Conservation (phyloP, 2,329 filamentous ascomycete genomes). For the Alternaria hordeiaustralica region DNA sequence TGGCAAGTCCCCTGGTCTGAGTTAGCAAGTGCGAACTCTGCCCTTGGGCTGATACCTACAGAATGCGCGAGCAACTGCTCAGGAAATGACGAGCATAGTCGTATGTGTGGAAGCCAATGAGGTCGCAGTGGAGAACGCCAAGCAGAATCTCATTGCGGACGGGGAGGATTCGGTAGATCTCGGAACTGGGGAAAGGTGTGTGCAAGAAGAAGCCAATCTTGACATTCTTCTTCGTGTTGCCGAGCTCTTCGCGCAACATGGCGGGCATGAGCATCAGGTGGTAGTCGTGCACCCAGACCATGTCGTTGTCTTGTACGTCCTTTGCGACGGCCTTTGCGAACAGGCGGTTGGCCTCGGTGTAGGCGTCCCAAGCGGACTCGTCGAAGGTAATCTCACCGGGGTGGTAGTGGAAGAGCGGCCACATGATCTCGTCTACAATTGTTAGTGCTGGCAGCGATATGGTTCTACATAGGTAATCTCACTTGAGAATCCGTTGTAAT, state of each 20-base stretch:
- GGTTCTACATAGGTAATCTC: constrained; percentile 42
- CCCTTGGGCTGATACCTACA: constrained; percentile 59
- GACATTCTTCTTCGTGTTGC: constrained; percentile 81
- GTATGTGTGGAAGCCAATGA: constrained; percentile 98
- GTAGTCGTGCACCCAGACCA: constrained; percentile 99
- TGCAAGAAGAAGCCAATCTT: constrained; percentile 99
- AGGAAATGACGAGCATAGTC: constrained; percentile 98
- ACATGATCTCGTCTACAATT: constrained; percentile 81
- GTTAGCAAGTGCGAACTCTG: constrained; percentile 11
- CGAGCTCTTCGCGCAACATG: constrained; percentile 92
- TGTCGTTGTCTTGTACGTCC: constrained; percentile 89
- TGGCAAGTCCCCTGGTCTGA: constrained; percentile 64
- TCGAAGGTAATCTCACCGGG: constrained; percentile 98
- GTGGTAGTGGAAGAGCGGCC: constrained; percentile 99
- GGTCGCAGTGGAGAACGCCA: constrained; percentile 88
- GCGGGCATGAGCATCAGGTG: constrained; percentile 96
- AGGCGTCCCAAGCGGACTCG: constrained; percentile 91
- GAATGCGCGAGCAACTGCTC: constrained; percentile 92
- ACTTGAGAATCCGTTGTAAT: constrained; percentile 99
- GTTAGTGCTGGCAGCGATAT: constrained; percentile 6
- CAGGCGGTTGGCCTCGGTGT: constrained; percentile 88
- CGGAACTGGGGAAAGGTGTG: constrained; percentile 94
- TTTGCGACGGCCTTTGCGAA: constrained; percentile 88
- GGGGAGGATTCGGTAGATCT: constrained; percentile 94
- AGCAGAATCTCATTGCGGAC: constrained; percentile 87